Evolutionary conservation across 2,329 filamentous ascomycete species (phyloP), one percentile per base, ranked within the genome.

Genomic region (Hysterium pulicare): DNA sequence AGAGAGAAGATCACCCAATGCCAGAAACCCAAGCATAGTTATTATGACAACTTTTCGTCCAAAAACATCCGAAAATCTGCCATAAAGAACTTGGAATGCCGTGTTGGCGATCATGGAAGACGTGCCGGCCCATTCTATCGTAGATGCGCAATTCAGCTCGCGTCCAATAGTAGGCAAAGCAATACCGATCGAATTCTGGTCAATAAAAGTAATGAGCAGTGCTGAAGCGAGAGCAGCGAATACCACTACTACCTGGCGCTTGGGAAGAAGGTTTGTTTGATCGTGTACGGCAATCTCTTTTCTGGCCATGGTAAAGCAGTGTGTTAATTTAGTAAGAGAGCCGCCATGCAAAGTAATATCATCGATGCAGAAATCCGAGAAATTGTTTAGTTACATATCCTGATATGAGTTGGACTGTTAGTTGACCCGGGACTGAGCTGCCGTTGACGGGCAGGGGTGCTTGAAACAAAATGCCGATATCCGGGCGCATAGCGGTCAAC

Each of bases 41-140:
- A 34, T 20, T 4, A 34, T 15, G n/a, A 34, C 32, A 17, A 34
- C 32, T 20, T 34, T 34, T 6, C 32, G 32, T 16, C 79, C 79
- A 38, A 82, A 74, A 1, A 83, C 76, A 58, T 83, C 79, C 0
- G 79, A 82, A 3, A 83, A 53, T 2, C 79, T 72, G 16, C 81
- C 81, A 55, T 84, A 84, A 0, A 85, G 70, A 45, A 83, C 78
- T 49, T 82, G 81, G 49, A 84, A 84, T 24, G 78, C 75, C 0
- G 82, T 83, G 45, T 77, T 78, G 22, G 76, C 76, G 34, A 81
- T 74, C 33, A 81, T 59, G 3, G 71, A 71, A 7, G 74, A 72
- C 0, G 75, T 78, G 5, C 74, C 75, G 1, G 74, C 74, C 77
- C 76, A 79, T 1, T 74, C 71, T 35, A 82, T 82, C 2, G 75